Conservation (phyloP, 441 rosid species). For the Populus hybrid region DNA sequence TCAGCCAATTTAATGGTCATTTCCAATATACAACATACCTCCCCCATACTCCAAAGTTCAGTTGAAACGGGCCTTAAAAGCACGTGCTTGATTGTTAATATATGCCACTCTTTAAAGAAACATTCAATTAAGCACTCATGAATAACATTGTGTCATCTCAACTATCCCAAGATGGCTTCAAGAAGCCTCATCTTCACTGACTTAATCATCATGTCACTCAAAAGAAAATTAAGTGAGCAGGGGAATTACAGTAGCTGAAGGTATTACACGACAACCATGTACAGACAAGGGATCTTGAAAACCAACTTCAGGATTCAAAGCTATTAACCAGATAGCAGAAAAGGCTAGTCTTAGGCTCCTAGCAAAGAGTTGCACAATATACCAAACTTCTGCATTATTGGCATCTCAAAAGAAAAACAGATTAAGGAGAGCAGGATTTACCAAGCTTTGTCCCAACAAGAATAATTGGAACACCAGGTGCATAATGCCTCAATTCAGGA, state of each 20-base stretch:
- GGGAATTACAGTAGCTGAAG: neutral
- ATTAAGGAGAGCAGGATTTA: conserved; percentile 29
- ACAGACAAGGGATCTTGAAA: neutral
- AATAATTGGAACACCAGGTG: conserved; percentile 88
- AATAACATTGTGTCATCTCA: neutral
- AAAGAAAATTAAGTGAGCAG: neutral
- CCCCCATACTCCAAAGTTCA: neutral
- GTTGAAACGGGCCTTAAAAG: neutral
- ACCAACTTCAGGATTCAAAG: neutral
- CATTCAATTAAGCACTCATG: neutral
- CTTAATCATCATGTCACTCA: neutral
- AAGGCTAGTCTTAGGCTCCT: neutral
- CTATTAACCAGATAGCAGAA: neutral
- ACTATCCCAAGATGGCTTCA: neutral
- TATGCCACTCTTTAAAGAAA: neutral
- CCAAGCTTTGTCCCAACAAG: conserved; percentile 96
- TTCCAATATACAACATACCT: neutral
- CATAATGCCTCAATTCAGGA: conserved; percentile 93
- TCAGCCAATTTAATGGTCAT: neutral
- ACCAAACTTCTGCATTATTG: neutral
- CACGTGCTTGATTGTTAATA: neutral
- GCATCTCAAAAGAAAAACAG: conserved; percentile 3
- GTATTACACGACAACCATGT: neutral
- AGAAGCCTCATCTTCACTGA: neutral
- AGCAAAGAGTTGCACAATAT: neutral